Evolutionary conservation across 129 eudicot species (phyloP).

Genomic region (Heracleum sosnowskyi): DNA sequence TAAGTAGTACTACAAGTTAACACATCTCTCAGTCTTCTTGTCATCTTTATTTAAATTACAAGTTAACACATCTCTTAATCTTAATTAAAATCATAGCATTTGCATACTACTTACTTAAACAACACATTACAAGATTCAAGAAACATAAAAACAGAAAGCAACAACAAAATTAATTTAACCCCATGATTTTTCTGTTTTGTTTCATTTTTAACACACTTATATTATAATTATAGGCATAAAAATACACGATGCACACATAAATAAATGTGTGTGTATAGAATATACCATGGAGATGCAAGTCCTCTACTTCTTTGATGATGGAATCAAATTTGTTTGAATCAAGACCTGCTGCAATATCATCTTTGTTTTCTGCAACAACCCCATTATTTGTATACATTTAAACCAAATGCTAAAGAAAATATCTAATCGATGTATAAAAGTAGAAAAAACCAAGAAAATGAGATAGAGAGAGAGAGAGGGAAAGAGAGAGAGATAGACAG

Average conservation of each 20-base stretch:
- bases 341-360: slow-evolving; percentile 38
- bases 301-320: slow-evolving; percentile 38
- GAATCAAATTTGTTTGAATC: slow-evolving; percentile 31
- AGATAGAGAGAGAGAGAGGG: not conserved
- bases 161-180: too few species aligned
- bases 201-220: not conserved
- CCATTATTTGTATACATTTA: slow-evolving; percentile 14
- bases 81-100: not conserved
- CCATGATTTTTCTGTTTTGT: too few species aligned
- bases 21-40: not conserved
- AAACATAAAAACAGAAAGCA: too few species aligned
- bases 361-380: slow-evolving; percentile 16
- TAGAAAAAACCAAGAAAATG: not conserved
- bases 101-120: not conserved
- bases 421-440: not conserved
- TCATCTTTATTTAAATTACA: too few species aligned
- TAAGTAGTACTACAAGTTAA: too few species aligned
- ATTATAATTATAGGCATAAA: too few species aligned
- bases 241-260: not conserved
- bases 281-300: slow-evolving; percentile 27
- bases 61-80: not conserved
- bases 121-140: too few species aligned
- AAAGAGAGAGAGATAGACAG: not conserved
- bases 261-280: not conserved
- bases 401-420: not conserved